Evolutionary conservation across 2,329 filamentous ascomycete species (phyloP), one percentile per base, ranked within the genome.

Genomic region (Dactylonectria macrodidyma): DNA sequence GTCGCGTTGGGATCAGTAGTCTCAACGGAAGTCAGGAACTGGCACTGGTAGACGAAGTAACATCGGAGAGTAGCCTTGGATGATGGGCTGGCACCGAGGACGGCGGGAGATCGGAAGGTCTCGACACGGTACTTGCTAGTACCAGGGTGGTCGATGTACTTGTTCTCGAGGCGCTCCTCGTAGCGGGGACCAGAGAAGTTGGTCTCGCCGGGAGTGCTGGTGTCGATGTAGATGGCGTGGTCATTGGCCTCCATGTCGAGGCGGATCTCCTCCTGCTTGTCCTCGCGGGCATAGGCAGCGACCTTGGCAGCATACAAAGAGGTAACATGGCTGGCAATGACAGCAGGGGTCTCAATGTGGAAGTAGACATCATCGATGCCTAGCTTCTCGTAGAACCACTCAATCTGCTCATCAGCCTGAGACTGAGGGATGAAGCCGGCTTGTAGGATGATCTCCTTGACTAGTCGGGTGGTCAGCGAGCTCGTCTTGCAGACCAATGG

Each of bases 341-440:
- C 94, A 63, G 93, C 91, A 19, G 93, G 92, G 5, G 88, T 90
- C 85, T 98, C 95, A 73, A 95, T 95, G 79, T 95, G 91, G 85
- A 98, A 98, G 87, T 98, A 98, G 83, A 97, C 95, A 86, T 98
- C 96, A 78, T 99, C 96, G 76, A 99, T 99, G 75, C 96, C 96
- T 26, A 99, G 90, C 81, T 97, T 93, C 80, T 96, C 93, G 86
- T 99, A 99, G 86, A 99, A 99, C 95, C 96, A 99, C 67, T 90
- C 88, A 59, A 95, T 93, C 83, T 99, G 95, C 30, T 91, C 88
- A 70, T 97, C 93, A 70, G 98, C 88, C 73, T 97, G 93, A 59
- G 92, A 87, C 65, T 89, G 87, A 2, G 96, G 96, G 69, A 99
- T 93, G 89, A 97, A 98, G 67, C 92, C 93, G 78, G 92, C 93